A percentile compares a stretch with the other conserved stretches of the same genome.
Conservation (phyloP, 176 grass and related monocot species). For the Alloteropsis semialata region DNA sequence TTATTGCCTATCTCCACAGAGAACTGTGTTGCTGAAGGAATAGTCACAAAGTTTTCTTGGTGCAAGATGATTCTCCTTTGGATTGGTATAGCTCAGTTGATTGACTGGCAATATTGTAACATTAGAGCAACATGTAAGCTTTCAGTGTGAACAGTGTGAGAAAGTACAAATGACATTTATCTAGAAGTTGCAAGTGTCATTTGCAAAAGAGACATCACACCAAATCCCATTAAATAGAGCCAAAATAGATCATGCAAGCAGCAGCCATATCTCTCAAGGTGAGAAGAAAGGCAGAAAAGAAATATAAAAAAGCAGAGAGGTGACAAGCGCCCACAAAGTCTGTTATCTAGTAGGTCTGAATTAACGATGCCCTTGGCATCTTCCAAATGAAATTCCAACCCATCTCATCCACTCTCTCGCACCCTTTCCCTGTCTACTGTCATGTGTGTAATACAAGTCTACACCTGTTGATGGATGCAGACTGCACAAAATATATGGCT, state of each 20-base stretch:
- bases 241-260: constrained; percentile 31
- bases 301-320: not conserved
- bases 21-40: not conserved
- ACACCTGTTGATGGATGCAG: constrained; percentile 12
- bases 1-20: not conserved
- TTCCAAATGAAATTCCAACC: constrained; percentile 17
- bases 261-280: constrained; percentile 19
- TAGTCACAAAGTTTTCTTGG: not conserved
- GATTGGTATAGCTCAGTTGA: not conserved
- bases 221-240: constrained; percentile 30
- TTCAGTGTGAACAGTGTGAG: constrained; percentile 37
- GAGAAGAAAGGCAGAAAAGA: constrained; percentile 32
- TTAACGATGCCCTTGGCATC: constrained; percentile 11
- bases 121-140: constrained; percentile 5
- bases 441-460: constrained; percentile 4
- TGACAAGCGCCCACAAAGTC: constrained; percentile 32
- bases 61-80: not conserved
- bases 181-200: constrained; percentile 32
- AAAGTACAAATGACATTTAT: not conserved
- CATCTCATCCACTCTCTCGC: constrained; percentile 4
- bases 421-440: not conserved
- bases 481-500: not conserved
- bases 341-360: constrained; percentile 14
- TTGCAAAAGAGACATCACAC: constrained; percentile 21
- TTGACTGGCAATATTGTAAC: not conserved